Base-by-base conservation (phyloP, 352 stramenopile genomes). In the Phytophthora tubulina region DNA sequence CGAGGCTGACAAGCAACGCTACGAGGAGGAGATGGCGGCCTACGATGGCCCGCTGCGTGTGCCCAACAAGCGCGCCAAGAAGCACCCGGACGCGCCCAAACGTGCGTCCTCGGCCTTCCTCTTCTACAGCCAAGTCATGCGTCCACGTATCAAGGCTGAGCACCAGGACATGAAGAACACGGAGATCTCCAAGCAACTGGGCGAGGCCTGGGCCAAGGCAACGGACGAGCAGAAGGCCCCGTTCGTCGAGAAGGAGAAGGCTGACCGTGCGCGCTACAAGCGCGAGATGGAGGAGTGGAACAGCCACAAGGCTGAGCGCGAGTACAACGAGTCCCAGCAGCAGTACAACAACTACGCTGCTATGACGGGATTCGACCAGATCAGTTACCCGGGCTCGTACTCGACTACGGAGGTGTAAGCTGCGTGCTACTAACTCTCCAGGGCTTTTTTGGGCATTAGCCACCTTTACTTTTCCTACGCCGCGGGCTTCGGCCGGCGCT, bases 151-250 rank as follows among this genome's bases (percentile, higher is more conserved):
- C 49, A 98, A 98, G 77, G 75, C 86, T 3, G 86, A 98, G 55
- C 91, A 98, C 78, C 94, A 95, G 46, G 90, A 97, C 55, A 98
- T 98, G 90, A 97, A 97, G 66, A 99, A 98, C 76, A 98, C 95
- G 70, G 96, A 98, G 58, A 97, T 99, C 70, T 99, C 95, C 10
- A 95, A 97, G 73, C 83, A 98, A 53, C 75, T 99, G 30, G 96
- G 96, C 21, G 93, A 99, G 68, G 89, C 93, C 5, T 99, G 96
- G 96, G 63, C 79, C 41, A 97, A 97, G 67, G 85, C 92, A n/a
- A 96, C 85, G 36, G 85, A 97, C 35, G 87, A 96, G 60, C 92
- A 98, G 71, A 97, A 97, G 67, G 76, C 79, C 9, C 96, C 95
- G 36, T 98, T 97, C 68, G 81, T 98, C 11, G 91, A 98, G 76